phyloP scores from a whole-genome alignment of 176 grass and related monocot genomes.

The Phragmites australis region DNA sequence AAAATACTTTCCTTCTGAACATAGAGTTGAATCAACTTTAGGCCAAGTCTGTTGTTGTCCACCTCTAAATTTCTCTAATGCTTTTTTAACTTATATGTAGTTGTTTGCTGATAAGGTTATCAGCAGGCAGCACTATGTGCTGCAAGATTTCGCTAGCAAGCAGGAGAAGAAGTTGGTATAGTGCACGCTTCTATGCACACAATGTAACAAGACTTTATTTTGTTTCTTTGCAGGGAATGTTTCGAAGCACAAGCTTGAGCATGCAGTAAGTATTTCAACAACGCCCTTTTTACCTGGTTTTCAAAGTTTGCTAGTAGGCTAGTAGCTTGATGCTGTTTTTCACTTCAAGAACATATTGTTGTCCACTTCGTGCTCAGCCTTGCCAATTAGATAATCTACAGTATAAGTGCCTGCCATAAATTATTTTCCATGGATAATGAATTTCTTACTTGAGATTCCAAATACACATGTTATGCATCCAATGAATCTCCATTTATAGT shows the following conservation, averaged over 20 bases:
- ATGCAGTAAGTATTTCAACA: constrained; percentile 55
- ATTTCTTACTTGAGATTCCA: neutral
- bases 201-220: neutral
- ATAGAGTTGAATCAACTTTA: neutral
- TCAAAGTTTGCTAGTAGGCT: neutral
- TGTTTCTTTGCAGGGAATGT: constrained; percentile 47
- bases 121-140: neutral
- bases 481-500: neutral
- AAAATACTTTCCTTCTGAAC: neutral
- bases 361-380: neutral
- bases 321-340: neutral
- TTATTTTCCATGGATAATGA: neutral
- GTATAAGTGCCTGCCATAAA: neutral
- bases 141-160: neutral
- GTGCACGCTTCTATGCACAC: neutral
- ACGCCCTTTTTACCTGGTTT: neutral
- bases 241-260: constrained; percentile 57
- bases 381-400: neutral
- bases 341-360: neutral
- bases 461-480: neutral
- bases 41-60: neutral
- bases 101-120: neutral
- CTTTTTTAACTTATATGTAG: too few species aligned
- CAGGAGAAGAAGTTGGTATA: neutral
- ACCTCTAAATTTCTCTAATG: neutral